Conservation (phyloP, 306 rosid genomes). For the Cicer cuneatum region DNA sequence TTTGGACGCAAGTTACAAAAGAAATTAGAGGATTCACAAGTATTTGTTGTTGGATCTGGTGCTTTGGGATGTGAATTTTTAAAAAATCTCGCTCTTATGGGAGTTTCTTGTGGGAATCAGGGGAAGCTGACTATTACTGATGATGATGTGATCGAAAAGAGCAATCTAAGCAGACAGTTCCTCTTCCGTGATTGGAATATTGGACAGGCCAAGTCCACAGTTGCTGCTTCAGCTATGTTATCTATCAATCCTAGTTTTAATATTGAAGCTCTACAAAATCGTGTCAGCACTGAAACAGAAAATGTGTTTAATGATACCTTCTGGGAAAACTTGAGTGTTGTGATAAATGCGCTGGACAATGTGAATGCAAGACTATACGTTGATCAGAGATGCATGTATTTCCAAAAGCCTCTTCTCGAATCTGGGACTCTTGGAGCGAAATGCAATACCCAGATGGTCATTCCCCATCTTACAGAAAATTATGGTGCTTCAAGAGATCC, state of each 20-base stretch:
- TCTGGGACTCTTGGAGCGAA: conserved; percentile 97
- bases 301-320: conserved; percentile 77
- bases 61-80: conserved; percentile 94
- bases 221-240: conserved; percentile 86
- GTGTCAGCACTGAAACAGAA: conserved; percentile 91
- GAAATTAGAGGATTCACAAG: conserved; percentile 79
- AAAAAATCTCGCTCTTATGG: conserved; percentile 91
- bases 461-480: conserved; percentile 93
- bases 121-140: conserved; percentile 88
- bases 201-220: conserved; percentile 95
- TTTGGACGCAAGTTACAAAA: conserved; percentile 87
- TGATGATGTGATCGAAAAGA: conserved; percentile 97
- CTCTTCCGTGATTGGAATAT: conserved; percentile 99
- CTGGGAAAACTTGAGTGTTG: conserved; percentile 82
- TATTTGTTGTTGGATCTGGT: conserved; percentile 95
- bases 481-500: conserved; percentile 99
- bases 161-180: conserved; percentile 96
- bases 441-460: conserved; percentile 99
- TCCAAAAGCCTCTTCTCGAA: conserved; percentile 97
- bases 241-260: conserved; percentile 67
- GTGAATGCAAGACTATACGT: conserved; percentile 94
- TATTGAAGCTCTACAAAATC: conserved; percentile 84
- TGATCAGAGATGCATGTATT: conserved; percentile 95
- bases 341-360: conserved; percentile 90
- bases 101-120: conserved; percentile 81